phyloP scores from a whole-genome alignment of 2,329 filamentous ascomycete genomes.

The Rasamsonia emersonii region DNA sequence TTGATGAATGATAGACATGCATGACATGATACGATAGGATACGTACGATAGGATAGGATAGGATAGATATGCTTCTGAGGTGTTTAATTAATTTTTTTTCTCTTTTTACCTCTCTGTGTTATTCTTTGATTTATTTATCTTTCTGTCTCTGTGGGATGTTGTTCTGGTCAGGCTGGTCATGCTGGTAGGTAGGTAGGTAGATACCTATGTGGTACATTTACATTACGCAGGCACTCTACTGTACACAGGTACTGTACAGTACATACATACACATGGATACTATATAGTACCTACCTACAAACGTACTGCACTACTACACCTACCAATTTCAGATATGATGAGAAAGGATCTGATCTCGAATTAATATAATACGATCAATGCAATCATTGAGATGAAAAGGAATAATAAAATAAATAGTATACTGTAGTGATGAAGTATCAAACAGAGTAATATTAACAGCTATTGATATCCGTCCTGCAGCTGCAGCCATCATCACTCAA shows the following conservation, averaged over 20 bases:
- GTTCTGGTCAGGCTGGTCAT: not conserved
- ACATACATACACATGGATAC: not conserved
- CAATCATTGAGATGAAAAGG: not conserved
- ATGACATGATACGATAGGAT: conserved; percentile 3
- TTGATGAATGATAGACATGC: not conserved
- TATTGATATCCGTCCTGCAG: not conserved
- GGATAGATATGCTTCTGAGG: too few species aligned
- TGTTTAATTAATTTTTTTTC: too few species aligned
- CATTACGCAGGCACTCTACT: not conserved
- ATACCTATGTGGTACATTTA: not conserved
- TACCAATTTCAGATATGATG: not conserved
- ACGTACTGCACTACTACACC: too few species aligned
- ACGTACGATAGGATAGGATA: too few species aligned
- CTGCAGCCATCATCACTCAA: too few species aligned
- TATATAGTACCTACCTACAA: not conserved
- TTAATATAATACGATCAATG: too few species aligned
- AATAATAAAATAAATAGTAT: too few species aligned
- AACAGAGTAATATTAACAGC: not conserved
- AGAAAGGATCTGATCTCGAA: too few species aligned
- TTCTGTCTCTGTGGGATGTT: not conserved
- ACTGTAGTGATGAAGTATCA: too few species aligned
- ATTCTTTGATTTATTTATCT: conserved; percentile 11
- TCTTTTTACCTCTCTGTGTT: too few species aligned
- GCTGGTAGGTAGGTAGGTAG: not conserved
- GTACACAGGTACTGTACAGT: not conserved